Base-by-base conservation (phyloP, 345 rosid species). In the Linum lewisii region DNA sequence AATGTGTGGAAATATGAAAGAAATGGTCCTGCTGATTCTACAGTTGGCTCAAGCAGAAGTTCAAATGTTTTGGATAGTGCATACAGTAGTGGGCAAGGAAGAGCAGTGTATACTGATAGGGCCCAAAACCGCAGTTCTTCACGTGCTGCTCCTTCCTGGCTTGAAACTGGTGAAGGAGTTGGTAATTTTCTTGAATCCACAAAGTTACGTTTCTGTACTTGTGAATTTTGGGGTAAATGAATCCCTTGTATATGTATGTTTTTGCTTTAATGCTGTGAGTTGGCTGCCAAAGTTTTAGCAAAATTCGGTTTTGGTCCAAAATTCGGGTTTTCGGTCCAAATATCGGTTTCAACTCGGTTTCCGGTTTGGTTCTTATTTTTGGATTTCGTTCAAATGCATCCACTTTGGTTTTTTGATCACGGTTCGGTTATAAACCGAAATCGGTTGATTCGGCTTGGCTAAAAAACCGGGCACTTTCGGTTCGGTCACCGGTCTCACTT, bases 101-200 rank as follows among this genome's bases (percentile, higher is more conserved):
- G 92, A 75, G 78, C 81, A 51, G 18, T 72, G 49, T 81, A 82
- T n/a, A n/a, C n/a, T n/a, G n/a, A n/a, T n/a, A n/a, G n/a, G n/a
- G n/a, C n/a, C n/a, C n/a, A n/a, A n/a, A 67, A 67, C 81, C 86
- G 79, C 47, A 75, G 82, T 63, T 80, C 89, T 63, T 75, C 73
- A 74, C 88, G 87, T 57, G 50, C 83, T 60, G 65, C 99, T 73
- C 97, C 97, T 72, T 78, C 79, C 45, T 93, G 96, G 99, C 87
- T 93, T 70, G 97, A 93, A 77, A 93, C 99, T 26, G 97, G 99
- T 66, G 99, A 93, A 63, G 84, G 90, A 58, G 99, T 93, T 69
- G 99, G 97, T 93, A 93, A 80, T 72, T 55, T 77, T 74, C 73
- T 65, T 64, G 68, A 63, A 65, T 61, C 47, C 54, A 66, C 69